phyloP scores from a whole-genome alignment of 495 filamentous ascomycete species.

The Geopyxis carbonaria region DNA sequence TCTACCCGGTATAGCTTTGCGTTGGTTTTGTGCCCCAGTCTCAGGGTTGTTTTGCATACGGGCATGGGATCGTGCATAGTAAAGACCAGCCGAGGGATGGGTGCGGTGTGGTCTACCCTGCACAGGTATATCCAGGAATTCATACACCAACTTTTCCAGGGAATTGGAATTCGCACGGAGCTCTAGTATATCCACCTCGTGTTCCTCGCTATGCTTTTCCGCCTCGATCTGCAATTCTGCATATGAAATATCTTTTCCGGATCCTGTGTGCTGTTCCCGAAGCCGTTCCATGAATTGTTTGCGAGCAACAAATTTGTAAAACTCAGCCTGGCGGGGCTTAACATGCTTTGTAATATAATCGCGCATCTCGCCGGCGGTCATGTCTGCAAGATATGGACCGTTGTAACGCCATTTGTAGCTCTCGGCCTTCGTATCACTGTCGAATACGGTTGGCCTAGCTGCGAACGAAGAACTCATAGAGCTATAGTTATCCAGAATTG shows the following conservation, averaged over 20 bases:
- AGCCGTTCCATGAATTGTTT: constrained; percentile 28
- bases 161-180: constrained; percentile 12
- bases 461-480: neutral
- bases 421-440: constrained; percentile 27
- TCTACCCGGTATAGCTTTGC: constrained; percentile 49
- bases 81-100: constrained; percentile 80
- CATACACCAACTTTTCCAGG: constrained; percentile 12
- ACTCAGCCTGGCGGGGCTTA: constrained; percentile 40
- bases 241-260: neutral
- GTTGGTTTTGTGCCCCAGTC: constrained; percentile 54
- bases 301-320: constrained; percentile 42
- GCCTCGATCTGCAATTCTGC: constrained; percentile 1
- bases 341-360: constrained; percentile 46
- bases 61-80: constrained; percentile 57
- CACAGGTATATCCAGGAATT: constrained; percentile 27
- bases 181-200: constrained; percentile 7
- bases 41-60: constrained; percentile 61
- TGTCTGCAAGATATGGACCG: constrained; percentile 69
- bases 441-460: constrained; percentile 38
- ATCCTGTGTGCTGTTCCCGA: constrained; percentile 31
- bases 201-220: neutral
- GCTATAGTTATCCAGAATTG: neutral
- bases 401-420: constrained; percentile 47
- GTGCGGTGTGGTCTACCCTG: constrained; percentile 53
- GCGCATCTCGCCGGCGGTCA: constrained; percentile 54